Conservation (phyloP, 192 early-diverging fungal genomes). For the Coemansia sp. region DNA sequence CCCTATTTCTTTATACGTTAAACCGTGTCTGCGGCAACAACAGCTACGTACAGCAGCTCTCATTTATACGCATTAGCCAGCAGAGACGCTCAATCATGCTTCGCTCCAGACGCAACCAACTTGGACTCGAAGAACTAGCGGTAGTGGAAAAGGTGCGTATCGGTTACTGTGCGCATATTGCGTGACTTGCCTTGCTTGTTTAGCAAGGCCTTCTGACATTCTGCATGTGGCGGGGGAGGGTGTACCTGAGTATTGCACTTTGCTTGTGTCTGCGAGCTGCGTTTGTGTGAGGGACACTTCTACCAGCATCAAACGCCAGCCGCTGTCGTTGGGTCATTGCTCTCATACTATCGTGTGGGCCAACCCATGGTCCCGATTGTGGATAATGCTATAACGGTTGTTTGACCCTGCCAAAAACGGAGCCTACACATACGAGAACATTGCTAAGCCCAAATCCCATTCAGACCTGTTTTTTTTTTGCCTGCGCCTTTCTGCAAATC, state of each 20-base stretch:
- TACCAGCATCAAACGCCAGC: neutral
- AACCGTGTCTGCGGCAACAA: no score
- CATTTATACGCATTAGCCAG: neutral
- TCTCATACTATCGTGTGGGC: neutral
- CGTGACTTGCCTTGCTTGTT: no score
- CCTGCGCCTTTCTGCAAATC: conserved; percentile 13
- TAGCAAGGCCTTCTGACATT: neutral
- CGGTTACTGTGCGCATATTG: neutral
- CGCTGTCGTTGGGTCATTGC: neutral
- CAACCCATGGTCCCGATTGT: neutral
- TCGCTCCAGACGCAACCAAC: conserved; percentile 41
- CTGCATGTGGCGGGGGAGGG: neutral
- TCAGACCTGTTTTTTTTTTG: neutral
- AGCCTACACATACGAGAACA: neutral
- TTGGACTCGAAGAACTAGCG: conserved; percentile 59
- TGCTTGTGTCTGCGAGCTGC: no score
- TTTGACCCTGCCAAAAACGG: conserved; percentile 8
- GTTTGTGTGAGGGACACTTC: no score
- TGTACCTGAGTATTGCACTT: no score
- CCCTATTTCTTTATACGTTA: no score
- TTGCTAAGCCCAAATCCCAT: no score
- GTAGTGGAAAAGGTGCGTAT: conserved; percentile 57
- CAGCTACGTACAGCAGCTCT: no score
- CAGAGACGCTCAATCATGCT: conserved; percentile 30
- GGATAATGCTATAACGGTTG: conserved; percentile 5